Conservation (phyloP, 2,329 filamentous ascomycete species). For the Scedosporium apiospermum region DNA sequence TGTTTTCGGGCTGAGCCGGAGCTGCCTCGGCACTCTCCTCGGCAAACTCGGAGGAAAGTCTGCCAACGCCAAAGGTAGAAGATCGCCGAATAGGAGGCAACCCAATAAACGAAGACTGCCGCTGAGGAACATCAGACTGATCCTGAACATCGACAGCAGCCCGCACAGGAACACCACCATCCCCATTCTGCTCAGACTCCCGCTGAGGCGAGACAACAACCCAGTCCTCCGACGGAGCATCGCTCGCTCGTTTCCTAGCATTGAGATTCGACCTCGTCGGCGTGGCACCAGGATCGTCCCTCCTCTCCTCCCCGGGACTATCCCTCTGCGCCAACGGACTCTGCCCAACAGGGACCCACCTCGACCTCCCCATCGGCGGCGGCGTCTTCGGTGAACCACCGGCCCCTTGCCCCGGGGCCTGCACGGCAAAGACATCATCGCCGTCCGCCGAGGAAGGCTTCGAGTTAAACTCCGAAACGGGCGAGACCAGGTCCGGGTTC, state of each 20-base stretch:
- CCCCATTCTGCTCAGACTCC: neutral
- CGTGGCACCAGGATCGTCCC: neutral
- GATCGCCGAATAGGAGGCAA: slow-evolving; percentile 49
- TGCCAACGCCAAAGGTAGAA: slow-evolving; percentile 39
- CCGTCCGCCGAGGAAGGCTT: slow-evolving; percentile 2
- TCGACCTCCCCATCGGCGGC: neutral
- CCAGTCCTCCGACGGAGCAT: slow-evolving; percentile 15
- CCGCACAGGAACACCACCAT: slow-evolving; percentile 11
- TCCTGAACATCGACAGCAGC: slow-evolving; percentile 1
- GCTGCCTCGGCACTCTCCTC: slow-evolving; percentile 12
- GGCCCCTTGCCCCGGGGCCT: neutral
- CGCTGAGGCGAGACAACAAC: slow-evolving; percentile 16
- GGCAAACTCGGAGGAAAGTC: neutral
- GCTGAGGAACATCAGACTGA: slow-evolving; percentile 20
- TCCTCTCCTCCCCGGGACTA: neutral
- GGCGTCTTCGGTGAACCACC: neutral
- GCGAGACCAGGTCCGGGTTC: slow-evolving; percentile 21
- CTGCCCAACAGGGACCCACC: neutral
- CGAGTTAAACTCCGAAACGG: slow-evolving; percentile 19
- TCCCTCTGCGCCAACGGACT: slow-evolving; percentile 4
- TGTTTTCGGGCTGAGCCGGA: slow-evolving; percentile 21
- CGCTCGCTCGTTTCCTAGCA: neutral
- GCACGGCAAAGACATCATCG: slow-evolving; percentile 4
- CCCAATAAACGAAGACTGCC: slow-evolving; percentile 43
- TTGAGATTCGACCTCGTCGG: neutral